Evolutionary conservation across 1,284 basidiomycete genomes (phyloP).

Genomic region (Ceratobasidium theobromae): DNA sequence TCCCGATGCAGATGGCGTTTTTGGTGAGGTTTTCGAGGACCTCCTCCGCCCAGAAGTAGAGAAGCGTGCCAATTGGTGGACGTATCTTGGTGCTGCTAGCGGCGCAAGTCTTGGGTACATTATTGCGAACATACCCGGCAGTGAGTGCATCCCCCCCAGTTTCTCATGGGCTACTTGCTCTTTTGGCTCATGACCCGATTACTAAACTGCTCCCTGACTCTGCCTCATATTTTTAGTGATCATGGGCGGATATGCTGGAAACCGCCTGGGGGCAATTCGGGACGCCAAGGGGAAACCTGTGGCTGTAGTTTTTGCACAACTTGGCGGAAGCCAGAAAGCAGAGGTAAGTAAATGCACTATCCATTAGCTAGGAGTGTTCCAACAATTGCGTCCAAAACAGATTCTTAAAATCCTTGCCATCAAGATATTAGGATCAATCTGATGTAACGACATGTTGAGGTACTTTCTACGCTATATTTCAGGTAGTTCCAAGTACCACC

Average conservation of each 20-base stretch:
- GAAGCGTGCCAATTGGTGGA: conserved; percentile 68
- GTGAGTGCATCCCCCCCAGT: background rate
- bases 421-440: conserved; percentile 77
- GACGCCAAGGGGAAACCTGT: conserved; percentile 94
- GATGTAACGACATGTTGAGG: background rate
- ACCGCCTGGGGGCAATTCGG: conserved; percentile 80
- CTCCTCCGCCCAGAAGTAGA: conserved; percentile 77
- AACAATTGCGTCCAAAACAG: conserved; percentile 48
- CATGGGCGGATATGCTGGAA: conserved; percentile 80
- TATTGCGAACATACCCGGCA: conserved; percentile 81
- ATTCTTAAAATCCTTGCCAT: conserved; percentile 84
- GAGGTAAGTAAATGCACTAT: conserved; percentile 56
- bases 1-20: conserved; percentile 79
- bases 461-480: background rate
- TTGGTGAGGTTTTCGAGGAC: conserved; percentile 90
- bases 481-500: background rate
- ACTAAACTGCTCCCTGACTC: conserved; percentile 17
- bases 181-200: conserved; percentile 31
- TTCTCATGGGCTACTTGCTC: background rate
- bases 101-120: conserved; percentile 78
- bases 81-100: conserved; percentile 68
- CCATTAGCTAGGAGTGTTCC: conserved; percentile 36
- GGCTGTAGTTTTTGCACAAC: conserved; percentile 82
- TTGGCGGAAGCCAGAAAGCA: conserved; percentile 81
- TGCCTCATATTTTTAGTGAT: conserved; percentile 46